Evolutionary conservation across 2,329 filamentous ascomycete species (phyloP).

Genomic region (Fusarium temperatum): DNA sequence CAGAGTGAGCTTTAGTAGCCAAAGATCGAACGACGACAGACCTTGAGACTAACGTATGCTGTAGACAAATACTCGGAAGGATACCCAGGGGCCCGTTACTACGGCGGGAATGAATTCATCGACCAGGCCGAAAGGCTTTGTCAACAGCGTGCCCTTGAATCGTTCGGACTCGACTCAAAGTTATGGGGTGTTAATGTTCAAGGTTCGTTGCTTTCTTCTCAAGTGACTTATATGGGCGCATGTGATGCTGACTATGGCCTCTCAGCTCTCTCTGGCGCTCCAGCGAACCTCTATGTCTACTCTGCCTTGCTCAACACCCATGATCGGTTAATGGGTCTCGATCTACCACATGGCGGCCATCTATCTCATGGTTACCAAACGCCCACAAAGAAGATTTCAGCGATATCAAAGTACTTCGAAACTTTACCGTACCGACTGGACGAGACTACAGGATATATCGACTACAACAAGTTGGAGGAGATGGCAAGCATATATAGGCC

Average conservation of each 20-base stretch:
- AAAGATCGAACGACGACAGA: neutral
- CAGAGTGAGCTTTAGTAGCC: conserved; percentile 70
- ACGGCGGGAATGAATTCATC: conserved; percentile 96
- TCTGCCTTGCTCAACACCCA: conserved; percentile 92
- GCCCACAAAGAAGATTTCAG: conserved; percentile 93
- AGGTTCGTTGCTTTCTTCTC: conserved; percentile 60
- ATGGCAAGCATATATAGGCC: conserved; percentile 89
- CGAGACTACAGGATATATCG: conserved; percentile 90
- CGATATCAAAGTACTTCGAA: conserved; percentile 98
- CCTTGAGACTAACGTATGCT: neutral
- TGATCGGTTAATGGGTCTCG: conserved; percentile 95
- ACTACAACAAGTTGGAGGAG: conserved; percentile 92
- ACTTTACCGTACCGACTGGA: conserved; percentile 94
- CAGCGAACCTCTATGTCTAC: conserved; percentile 90
- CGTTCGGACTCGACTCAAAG: conserved; percentile 82
- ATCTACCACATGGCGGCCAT: conserved; percentile 95
- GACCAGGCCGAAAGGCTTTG: conserved; percentile 89
- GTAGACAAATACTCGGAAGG: conserved; percentile 98
- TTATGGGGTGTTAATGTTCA: conserved; percentile 99
- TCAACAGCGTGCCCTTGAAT: conserved; percentile 87
- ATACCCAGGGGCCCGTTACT: conserved; percentile 95
- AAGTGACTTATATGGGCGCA: neutral
- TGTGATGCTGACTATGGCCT: conserved; percentile 12
- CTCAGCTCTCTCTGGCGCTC: conserved; percentile 78
- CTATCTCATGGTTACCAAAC: conserved; percentile 98